Evolutionary conservation across 768 basidiomycete genomes (phyloP).

Genomic region (Lactarius sp.): DNA sequence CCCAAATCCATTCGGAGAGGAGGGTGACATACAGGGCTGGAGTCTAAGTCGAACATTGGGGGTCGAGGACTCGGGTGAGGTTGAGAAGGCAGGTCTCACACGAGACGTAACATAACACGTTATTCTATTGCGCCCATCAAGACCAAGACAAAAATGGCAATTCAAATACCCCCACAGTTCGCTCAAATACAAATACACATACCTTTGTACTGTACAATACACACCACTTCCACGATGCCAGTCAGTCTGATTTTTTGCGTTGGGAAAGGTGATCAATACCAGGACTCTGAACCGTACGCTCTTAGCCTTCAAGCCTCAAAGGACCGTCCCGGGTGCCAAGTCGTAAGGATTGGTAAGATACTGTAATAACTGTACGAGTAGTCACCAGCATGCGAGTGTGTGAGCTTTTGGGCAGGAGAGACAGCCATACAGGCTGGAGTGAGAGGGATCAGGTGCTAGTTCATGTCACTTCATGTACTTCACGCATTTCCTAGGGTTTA

Average conservation of each 20-base stretch:
- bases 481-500: background rate
- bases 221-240: no score
- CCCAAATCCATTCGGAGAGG: background rate
- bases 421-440: background rate
- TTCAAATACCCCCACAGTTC: background rate
- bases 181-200: no score
- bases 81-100: background rate
- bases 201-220: no score
- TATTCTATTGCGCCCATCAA: no score
- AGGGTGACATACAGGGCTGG: constrained; percentile 9
- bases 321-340: no score
- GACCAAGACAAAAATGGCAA: background rate
- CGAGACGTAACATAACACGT: background rate
- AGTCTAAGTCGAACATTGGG: background rate
- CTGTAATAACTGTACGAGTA: background rate
- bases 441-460: background rate
- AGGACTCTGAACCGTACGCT: no score
- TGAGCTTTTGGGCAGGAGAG: no score
- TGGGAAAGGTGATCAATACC: no score
- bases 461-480: background rate
- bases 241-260: no score
- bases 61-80: background rate
- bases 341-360: background rate
- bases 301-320: no score
- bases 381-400: background rate